These are phyloP conservation scores for Pichia sp. DNA, from an alignment of 1,139 yeast genomes.

Conservation along the genomic window DNA sequence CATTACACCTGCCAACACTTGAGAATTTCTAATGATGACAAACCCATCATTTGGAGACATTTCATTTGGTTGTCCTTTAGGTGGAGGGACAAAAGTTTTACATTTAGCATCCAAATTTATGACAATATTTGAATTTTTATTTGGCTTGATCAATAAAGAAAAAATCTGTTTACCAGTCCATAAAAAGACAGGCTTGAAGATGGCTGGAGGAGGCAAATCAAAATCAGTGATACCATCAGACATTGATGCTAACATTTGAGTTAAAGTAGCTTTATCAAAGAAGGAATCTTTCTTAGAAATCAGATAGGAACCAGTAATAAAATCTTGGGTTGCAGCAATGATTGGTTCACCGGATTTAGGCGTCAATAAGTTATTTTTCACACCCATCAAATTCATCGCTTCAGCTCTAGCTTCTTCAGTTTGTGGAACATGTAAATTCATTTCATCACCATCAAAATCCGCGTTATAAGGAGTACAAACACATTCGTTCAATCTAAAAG, in stretches of 20 bases:
- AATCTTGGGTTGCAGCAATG: conserved; percentile 99
- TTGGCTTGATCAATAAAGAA: conserved; percentile 80
- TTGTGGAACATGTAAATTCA: conserved; percentile 98
- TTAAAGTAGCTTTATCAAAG: conserved; percentile 77
- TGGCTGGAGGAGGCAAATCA: conserved; percentile 93
- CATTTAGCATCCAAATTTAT: conserved; percentile 93
- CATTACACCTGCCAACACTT: conserved; percentile 89
- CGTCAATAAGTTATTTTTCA: conserved; percentile 84
- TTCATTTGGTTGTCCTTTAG: conserved; percentile 64
- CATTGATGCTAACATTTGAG: conserved; percentile 89
- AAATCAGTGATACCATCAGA: conserved; percentile 83
- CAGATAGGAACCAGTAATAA: conserved; percentile 90
- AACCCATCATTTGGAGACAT: conserved; percentile 98
- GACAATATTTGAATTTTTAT: conserved; percentile 61
- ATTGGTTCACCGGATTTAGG: conserved; percentile 99
- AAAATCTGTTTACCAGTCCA: conserved; percentile 99
- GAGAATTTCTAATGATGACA: conserved; percentile 83
- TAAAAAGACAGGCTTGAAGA: conserved; percentile 75
- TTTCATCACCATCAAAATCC: conserved; percentile 99
- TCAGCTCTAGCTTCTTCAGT: conserved; percentile 99
- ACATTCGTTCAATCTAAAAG: conserved; percentile 95
- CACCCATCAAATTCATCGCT: conserved; percentile 97
- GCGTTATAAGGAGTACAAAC: conserved; percentile 99
- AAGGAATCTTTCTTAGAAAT: conserved; percentile 92
- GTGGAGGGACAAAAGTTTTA: conserved; percentile 77